Conservation (phyloP, 2,329 filamentous ascomycete species). For the Alternaria brassicicola region DNA sequence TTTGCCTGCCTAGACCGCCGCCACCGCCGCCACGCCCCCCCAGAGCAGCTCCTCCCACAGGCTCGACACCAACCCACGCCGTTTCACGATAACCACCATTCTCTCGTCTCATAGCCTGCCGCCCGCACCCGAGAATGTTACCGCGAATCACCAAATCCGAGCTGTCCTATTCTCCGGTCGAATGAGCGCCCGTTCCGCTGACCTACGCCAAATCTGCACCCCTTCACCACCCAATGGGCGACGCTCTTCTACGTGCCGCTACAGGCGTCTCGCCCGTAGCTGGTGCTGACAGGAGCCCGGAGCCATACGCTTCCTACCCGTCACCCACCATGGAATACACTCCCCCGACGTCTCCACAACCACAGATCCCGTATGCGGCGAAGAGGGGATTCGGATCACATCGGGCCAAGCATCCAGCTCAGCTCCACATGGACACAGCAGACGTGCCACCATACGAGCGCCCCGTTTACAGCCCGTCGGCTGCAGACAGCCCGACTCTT, state of each 20-base stretch:
- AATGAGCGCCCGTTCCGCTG: constrained; percentile 33
- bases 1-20: constrained; percentile 2
- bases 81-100: background rate
- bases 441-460: constrained; percentile 34
- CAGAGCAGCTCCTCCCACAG: background rate
- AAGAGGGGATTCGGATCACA: constrained; percentile 32
- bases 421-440: constrained; percentile 40
- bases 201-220: constrained; percentile 10
- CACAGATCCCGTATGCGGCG: constrained; percentile 23
- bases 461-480: constrained; percentile 37
- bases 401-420: constrained; percentile 32
- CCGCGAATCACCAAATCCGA: constrained; percentile 27
- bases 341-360: constrained; percentile 42
- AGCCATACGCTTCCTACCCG: constrained; percentile 33
- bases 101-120: background rate
- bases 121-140: constrained; percentile 35
- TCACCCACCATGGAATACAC: constrained; percentile 38
- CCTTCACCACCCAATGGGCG: constrained; percentile 36
- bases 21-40: background rate
- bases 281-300: constrained; percentile 13
- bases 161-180: constrained; percentile 31
- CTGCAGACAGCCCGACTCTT: constrained; percentile 37
- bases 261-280: constrained; percentile 15
- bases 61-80: background rate
- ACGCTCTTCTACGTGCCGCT: constrained; percentile 30